These are phyloP conservation scores for Penicillium canescens DNA, from an alignment of 495 filamentous ascomycete genomes.

Conservation along the genomic window DNA sequence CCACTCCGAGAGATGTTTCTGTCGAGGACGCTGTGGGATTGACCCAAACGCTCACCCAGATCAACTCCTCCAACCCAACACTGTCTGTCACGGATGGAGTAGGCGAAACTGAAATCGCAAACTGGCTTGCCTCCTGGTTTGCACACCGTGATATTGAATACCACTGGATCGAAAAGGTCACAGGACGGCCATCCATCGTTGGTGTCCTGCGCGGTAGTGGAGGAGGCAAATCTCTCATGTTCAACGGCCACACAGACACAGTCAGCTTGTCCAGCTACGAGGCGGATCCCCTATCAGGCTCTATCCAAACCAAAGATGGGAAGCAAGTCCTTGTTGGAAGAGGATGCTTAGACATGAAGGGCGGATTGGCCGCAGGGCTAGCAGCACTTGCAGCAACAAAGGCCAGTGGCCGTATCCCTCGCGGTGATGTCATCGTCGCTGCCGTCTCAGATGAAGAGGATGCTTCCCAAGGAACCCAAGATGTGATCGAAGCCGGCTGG, in stretches of 20 bases:
- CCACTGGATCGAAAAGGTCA: slow-evolving; percentile 41
- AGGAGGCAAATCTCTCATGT: slow-evolving; percentile 46
- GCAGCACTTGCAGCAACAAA: slow-evolving; percentile 33
- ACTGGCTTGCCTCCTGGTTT: slow-evolving; percentile 45
- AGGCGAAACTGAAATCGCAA: slow-evolving; percentile 42
- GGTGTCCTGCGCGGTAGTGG: slow-evolving; percentile 44
- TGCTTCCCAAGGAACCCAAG: slow-evolving; percentile 42
- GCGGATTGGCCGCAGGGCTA: slow-evolving; percentile 44
- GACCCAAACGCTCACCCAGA: slow-evolving; percentile 39
- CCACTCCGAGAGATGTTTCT: slow-evolving; percentile 30
- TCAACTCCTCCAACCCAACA: slow-evolving; percentile 47
- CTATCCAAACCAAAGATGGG: slow-evolving; percentile 29
- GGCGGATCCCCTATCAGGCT: slow-evolving; percentile 39
- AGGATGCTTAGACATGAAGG: slow-evolving; percentile 50
- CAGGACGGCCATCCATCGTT: slow-evolving; percentile 47
- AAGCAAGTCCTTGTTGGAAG: slow-evolving; percentile 40
- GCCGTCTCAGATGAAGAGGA: slow-evolving; percentile 53
- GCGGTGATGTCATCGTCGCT: slow-evolving; percentile 47
- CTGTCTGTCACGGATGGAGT: slow-evolving; percentile 36
- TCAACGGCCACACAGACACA: slow-evolving; percentile 53
- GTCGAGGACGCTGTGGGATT: slow-evolving; percentile 35
- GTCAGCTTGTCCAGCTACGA: slow-evolving; percentile 46
- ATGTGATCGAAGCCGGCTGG: slow-evolving; percentile 49
- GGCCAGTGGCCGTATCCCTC: slow-evolving; percentile 18
- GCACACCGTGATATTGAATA: slow-evolving; percentile 46